Percentiles rank a stretch among this genome's conserved stretches.
These are phyloP conservation scores for Boletus mariae DNA, from an alignment of 1,284 basidiomycete genomes.

Conservation along the genomic window DNA sequence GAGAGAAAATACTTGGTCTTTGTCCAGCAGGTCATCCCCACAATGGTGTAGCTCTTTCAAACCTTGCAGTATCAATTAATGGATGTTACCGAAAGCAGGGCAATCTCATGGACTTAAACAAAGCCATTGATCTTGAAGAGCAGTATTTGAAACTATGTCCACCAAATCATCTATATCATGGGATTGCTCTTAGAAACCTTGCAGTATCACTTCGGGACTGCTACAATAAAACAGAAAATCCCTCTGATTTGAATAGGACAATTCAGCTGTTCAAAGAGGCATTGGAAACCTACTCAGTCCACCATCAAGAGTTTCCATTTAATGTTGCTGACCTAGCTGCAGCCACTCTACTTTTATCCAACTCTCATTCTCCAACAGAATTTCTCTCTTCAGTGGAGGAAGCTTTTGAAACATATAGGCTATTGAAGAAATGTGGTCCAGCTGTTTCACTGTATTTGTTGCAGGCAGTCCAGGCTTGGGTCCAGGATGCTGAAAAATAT, in stretches of 20 bases:
- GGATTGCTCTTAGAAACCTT: neutral
- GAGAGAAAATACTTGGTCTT: neutral
- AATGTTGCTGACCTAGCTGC: too few relatives aligned
- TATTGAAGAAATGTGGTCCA: too few relatives aligned
- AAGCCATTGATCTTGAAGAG: neutral
- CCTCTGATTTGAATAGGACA: neutral
- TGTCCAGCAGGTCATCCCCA: neutral
- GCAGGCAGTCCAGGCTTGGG: too few relatives aligned
- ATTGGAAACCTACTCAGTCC: neutral
- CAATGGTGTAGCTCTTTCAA: neutral
- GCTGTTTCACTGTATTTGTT: too few relatives aligned
- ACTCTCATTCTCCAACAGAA: too few relatives aligned
- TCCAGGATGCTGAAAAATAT: too few relatives aligned
- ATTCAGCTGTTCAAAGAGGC: neutral
- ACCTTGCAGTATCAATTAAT: neutral
- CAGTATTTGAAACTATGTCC: neutral
- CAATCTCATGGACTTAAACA: neutral
- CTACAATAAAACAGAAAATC: neutral
- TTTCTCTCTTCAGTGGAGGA: too few relatives aligned
- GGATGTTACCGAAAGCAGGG: neutral
- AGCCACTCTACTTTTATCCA: too few relatives aligned
- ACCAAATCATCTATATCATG: neutral
- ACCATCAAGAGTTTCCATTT: too few relatives aligned
- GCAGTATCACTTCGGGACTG: neutral
- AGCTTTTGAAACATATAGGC: too few relatives aligned